Evolutionary conservation across 2,329 filamentous ascomycete genomes (phyloP).

Genomic region (Trichoderma citrinoviride): DNA sequence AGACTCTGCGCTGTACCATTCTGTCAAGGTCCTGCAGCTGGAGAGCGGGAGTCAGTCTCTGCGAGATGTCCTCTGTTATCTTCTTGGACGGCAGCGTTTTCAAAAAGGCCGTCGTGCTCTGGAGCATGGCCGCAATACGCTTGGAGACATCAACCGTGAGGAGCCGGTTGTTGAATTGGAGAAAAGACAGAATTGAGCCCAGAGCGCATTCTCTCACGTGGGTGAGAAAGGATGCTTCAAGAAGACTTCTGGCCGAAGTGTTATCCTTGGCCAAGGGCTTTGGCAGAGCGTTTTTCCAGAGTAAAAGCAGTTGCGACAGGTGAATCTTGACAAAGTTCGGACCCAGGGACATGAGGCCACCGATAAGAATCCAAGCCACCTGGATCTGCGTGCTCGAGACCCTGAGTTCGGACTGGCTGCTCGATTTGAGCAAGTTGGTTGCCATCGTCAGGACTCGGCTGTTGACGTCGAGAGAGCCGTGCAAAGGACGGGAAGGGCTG

Average conservation of each 20-base stretch:
- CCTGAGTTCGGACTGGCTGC: constrained; percentile 83
- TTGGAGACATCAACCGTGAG: constrained; percentile 93
- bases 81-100: constrained; percentile 80
- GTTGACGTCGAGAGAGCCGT: constrained; percentile 94
- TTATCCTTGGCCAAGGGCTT: constrained; percentile 94
- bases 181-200: constrained; percentile 84
- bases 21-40: constrained; percentile 87
- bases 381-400: constrained; percentile 94
- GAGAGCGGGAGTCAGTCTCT: constrained; percentile 78
- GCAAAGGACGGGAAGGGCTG: constrained; percentile 80
- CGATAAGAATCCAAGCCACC: constrained; percentile 95
- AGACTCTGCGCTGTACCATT: constrained; percentile 87
- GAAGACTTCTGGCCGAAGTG: constrained; percentile 73
- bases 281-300: constrained; percentile 97
- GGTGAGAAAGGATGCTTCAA: constrained; percentile 89
- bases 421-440: constrained; percentile 87
- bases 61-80: constrained; percentile 79
- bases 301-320: constrained; percentile 82
- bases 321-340: constrained; percentile 99
- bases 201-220: constrained; percentile 94
- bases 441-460: constrained; percentile 88
- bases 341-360: constrained; percentile 91
- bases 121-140: constrained; percentile 87
- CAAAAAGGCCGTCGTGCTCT: constrained; percentile 90
- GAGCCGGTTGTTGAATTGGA: constrained; percentile 88